phyloP scores from a whole-genome alignment of 176 grass and related monocot species.

The Eremochloa ophiuroides region DNA sequence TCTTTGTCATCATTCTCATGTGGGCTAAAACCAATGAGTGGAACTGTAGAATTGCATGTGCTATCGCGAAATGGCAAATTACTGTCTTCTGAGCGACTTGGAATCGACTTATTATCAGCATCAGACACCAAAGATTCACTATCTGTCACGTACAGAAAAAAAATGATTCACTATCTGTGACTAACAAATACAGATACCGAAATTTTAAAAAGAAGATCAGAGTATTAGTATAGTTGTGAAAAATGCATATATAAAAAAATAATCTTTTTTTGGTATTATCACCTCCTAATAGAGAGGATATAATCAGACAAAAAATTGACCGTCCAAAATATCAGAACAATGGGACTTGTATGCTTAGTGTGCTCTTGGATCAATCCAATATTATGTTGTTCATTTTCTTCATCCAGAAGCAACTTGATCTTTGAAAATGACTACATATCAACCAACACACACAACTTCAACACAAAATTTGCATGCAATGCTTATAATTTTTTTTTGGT shows the following conservation, averaged over 20 bases:
- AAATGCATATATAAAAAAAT: neutral
- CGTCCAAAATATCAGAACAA: neutral
- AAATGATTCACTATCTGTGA: conserved; percentile 47
- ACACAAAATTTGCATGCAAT: neutral
- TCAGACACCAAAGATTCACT: conserved; percentile 36
- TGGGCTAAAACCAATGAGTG: conserved; percentile 19
- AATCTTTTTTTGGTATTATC: neutral
- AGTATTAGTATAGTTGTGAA: neutral
- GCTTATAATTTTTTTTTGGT: neutral
- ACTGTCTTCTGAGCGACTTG: conserved; percentile 15
- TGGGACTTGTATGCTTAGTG: neutral
- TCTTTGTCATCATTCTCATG: conserved; percentile 42
- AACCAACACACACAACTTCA: neutral
- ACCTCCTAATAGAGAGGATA: conserved; percentile 2
- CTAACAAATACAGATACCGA: conserved; percentile 15
- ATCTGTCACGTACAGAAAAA: conserved; percentile 23
- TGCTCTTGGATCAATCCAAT: neutral
- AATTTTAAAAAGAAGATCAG: neutral
- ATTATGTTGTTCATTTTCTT: neutral
- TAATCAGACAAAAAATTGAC: neutral
- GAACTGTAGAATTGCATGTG: conserved; percentile 15
- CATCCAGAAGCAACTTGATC: neutral
- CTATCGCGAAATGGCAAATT: conserved; percentile 24
- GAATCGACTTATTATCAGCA: conserved; percentile 27
- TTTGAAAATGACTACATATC: neutral